phyloP scores from a whole-genome alignment of 345 rosid genomes.

The Melastoma malabathricum region DNA sequence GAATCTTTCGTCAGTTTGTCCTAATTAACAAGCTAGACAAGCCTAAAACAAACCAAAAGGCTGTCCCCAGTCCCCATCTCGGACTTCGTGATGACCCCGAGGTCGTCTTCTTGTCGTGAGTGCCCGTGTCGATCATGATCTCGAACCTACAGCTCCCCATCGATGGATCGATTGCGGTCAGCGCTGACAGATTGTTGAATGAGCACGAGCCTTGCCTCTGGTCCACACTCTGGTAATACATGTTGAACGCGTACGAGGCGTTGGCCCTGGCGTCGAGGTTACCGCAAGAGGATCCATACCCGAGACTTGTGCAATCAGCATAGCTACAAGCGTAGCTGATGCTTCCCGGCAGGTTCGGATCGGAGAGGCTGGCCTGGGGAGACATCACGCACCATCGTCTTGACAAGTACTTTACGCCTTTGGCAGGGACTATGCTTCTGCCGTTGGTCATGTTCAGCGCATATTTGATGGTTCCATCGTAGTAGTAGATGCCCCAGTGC shows the following conservation, averaged over 20 bases:
- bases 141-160: slow-evolving; percentile 38
- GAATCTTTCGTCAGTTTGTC: too few relatives aligned
- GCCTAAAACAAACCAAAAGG: slow-evolving; percentile 4
- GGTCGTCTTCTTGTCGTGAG: slow-evolving; percentile 15
- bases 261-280: slow-evolving; percentile 26
- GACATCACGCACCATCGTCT: slow-evolving; percentile 68
- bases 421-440: slow-evolving; percentile 29
- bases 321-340: slow-evolving; percentile 41
- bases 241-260: slow-evolving; percentile 69
- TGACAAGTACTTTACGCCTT: slow-evolving; percentile 46
- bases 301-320: slow-evolving; percentile 63
- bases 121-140: slow-evolving; percentile 42
- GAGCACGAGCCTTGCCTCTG: slow-evolving; percentile 41
- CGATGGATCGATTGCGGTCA: slow-evolving; percentile 46
- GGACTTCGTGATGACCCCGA: slow-evolving; percentile 11
- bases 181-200: slow-evolving; percentile 19
- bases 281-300: slow-evolving; percentile 44
- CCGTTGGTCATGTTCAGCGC: slow-evolving; percentile 28
- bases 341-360: slow-evolving; percentile 20
- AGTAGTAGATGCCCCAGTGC: slow-evolving; percentile 74
- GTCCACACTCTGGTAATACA: slow-evolving; percentile 60
- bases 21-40: neutral
- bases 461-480: slow-evolving; percentile 61
- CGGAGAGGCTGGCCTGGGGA: slow-evolving; percentile 22
- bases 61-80: neutral